phyloP scores from a whole-genome alignment of 371 early-diverging fungal genomes.

The Massospora cicadina region DNA sequence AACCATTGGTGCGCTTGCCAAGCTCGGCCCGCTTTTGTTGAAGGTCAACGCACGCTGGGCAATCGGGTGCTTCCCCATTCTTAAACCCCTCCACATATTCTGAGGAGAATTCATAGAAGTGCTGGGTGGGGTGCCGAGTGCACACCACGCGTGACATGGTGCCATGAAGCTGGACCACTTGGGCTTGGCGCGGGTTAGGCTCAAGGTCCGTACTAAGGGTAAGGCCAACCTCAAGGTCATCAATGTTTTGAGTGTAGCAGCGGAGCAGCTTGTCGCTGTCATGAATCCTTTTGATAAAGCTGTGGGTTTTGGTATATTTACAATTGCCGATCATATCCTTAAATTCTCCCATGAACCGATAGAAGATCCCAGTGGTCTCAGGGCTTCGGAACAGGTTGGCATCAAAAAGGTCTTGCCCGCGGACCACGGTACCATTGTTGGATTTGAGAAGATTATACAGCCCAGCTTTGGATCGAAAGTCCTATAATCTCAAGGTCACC shows the following conservation, averaged over 20 bases:
- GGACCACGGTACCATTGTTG: slow-evolving; percentile 42
- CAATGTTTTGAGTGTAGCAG: slow-evolving; percentile 97
- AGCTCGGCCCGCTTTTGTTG: slow-evolving; percentile 8
- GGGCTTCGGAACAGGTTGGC: slow-evolving; percentile 67
- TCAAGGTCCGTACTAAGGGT: slow-evolving; percentile 23
- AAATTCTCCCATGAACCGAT: slow-evolving; percentile 87
- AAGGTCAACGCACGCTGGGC: slow-evolving; percentile 51
- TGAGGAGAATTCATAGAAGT: slow-evolving; percentile 28
- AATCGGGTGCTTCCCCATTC: slow-evolving; percentile 49
- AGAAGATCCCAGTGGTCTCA: slow-evolving; percentile 61
- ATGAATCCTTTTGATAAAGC: slow-evolving; percentile 57
- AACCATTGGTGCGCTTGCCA: slow-evolving; percentile 54
- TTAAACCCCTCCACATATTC: slow-evolving; percentile 32
- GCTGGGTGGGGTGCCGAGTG: slow-evolving; percentile 48
- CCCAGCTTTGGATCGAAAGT: slow-evolving; percentile 66
- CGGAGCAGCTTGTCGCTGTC: slow-evolving; percentile 54
- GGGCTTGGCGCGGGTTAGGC: slow-evolving; percentile 17
- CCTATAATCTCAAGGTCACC: slow-evolving; percentile 27
- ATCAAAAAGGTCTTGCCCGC: slow-evolving; percentile 93
- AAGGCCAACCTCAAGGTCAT: slow-evolving; percentile 69
- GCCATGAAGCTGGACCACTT: slow-evolving; percentile 86
- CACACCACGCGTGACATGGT: slow-evolving; percentile 69
- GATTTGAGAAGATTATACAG: slow-evolving; percentile 66
- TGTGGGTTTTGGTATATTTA: slow-evolving; percentile 70
- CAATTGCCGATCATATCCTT: slow-evolving; percentile 52